These are phyloP conservation scores for Castanospermum australe DNA, from an alignment of 306 rosid genomes.

Conservation along the genomic window DNA sequence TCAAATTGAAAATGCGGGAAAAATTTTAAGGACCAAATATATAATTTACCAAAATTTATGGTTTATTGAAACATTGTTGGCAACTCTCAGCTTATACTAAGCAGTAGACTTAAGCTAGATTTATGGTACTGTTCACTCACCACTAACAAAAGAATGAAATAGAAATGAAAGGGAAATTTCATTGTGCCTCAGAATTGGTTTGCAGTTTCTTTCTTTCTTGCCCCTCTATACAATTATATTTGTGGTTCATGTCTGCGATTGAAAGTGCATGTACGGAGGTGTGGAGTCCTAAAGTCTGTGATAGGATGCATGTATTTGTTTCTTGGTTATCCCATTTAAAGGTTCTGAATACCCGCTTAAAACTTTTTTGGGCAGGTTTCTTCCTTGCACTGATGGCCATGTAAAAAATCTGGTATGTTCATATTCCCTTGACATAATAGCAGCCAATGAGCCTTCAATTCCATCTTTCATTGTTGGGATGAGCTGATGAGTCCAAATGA, in stretches of 20 bases:
- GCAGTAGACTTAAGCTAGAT: too few species aligned
- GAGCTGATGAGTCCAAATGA: slow-evolving; percentile 39
- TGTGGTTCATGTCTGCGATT: slow-evolving; percentile 5
- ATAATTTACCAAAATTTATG: too few species aligned
- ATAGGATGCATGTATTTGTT: not conserved
- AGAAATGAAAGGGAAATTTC: not conserved
- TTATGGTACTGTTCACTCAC: not conserved
- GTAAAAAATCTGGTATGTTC: slow-evolving; percentile 67
- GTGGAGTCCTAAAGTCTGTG: not conserved
- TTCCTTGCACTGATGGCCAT: slow-evolving; percentile 64
- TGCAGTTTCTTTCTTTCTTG: not conserved
- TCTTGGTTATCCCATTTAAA: not conserved
- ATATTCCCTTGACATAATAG: slow-evolving; percentile 75
- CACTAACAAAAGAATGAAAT: not conserved
- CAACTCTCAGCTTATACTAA: not conserved
- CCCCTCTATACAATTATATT: not conserved
- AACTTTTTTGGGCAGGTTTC: slow-evolving; percentile 58
- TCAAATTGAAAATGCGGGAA: too few species aligned
- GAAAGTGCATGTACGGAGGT: not conserved
- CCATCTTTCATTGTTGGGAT: slow-evolving; percentile 56
- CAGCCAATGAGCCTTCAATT: slow-evolving; percentile 55
- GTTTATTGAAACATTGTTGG: not conserved
- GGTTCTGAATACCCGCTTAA: slow-evolving; percentile 3
- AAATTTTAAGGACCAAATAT: too few species aligned
- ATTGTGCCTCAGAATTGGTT: not conserved